Percentiles rank a stretch among this genome's conserved stretches.
phyloP scores from a whole-genome alignment of 2,329 filamentous ascomycete genomes.

The Fusarium foetens region DNA sequence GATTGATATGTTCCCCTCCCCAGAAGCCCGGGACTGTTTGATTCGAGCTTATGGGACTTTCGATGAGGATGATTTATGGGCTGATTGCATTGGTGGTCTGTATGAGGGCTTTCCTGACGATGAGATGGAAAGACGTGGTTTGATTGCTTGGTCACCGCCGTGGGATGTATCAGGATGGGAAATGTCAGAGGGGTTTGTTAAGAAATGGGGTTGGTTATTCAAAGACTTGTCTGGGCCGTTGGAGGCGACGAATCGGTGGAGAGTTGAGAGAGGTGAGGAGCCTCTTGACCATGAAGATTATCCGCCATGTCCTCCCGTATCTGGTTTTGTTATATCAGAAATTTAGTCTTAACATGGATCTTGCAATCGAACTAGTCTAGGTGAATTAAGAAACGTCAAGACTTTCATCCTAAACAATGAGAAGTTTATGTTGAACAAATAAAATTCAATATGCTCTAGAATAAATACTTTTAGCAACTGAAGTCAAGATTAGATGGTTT shows the following conservation, averaged over 20 bases:
- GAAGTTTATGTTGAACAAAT: background rate
- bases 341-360: background rate
- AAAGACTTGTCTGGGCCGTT: slow-evolving; percentile 12
- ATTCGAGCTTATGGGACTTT: slow-evolving; percentile 38
- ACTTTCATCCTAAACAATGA: background rate
- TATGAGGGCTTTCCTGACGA: slow-evolving; percentile 57
- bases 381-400: background rate
- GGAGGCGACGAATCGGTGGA: slow-evolving; percentile 35
- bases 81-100: slow-evolving; percentile 55
- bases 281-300: slow-evolving; percentile 1
- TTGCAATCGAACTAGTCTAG: background rate
- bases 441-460: background rate
- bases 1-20: slow-evolving; percentile 21
- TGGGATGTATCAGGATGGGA: slow-evolving; percentile 40
- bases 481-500: background rate
- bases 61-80: slow-evolving; percentile 57
- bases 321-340: background rate
- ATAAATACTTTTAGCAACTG: too few species aligned
- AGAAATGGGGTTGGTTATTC: slow-evolving; percentile 38
- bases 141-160: slow-evolving; percentile 54
- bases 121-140: slow-evolving; percentile 52
- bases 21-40: slow-evolving; percentile 3
- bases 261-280: slow-evolving; percentile 19
- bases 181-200: slow-evolving; percentile 33
- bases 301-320: background rate